Base-by-base conservation (phyloP, 192 early-diverging fungal genomes). In the Backusella macrospora region DNA sequence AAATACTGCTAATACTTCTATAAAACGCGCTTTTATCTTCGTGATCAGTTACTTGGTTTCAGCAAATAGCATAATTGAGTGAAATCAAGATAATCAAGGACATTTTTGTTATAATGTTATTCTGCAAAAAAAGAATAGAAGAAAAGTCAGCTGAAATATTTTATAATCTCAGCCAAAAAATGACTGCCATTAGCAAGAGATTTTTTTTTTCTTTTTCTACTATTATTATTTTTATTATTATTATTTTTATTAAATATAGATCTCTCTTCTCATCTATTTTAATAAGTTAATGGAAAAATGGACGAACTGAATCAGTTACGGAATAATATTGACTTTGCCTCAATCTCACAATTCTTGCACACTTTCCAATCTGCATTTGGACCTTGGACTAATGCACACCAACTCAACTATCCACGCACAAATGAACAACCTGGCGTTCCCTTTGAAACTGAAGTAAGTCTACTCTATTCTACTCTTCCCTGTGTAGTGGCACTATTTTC, bases 301-400 rank as follows among this genome's bases (percentile, higher is more conserved):
- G 26, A 59, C 23, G 52, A 59, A 23, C 21, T 59, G 18, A 59
- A 8, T 59, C 52, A 59, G 52, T 73, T 90, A 39, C 83, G 90
- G 66, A 75, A 80, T 34, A 75, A 78, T 72, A 86, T 86, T 83
- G 84, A 91, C 67, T 93, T 93, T 86, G 89, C 88, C 15, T 83
- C 91, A 23, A 78, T 92, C 62, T 84, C 81, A 18, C 92, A 93
- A 78, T 93, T 93, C 77, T 71, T 92, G 9, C 87, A 89, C 70
- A 80, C 89, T 47, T 93, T 91, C 74, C 79, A 85, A 67, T 72
- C 80, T 18, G 88, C 84, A 1, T 86, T 91, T 65, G 62, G 68
- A 65, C 82, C 45, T 70, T 83, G 59, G 81, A 76, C 52, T 70
- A 68, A 62, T 70, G 65, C 71, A 59, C 63, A 55, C 59, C 62